phyloP scores from a whole-genome alignment of 805 yeast genomes.

The Wickerhamiella dianesei region DNA sequence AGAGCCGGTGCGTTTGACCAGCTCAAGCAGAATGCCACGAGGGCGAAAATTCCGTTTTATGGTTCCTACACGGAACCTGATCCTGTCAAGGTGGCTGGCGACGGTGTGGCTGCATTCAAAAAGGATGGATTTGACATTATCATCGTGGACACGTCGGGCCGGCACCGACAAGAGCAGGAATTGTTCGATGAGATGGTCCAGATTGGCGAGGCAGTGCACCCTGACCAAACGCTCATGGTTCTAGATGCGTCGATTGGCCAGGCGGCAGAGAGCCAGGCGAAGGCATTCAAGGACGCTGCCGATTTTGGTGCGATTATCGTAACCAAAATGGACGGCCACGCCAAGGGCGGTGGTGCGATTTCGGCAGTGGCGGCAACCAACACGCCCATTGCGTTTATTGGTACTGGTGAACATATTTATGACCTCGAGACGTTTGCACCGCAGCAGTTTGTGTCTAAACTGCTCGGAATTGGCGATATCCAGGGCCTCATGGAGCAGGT shows the following conservation, averaged over 20 bases:
- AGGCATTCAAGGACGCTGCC: constrained; percentile 84
- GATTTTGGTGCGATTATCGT: constrained; percentile 90
- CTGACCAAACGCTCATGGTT: constrained; percentile 96
- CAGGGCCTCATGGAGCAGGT: constrained; percentile 92
- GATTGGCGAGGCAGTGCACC: constrained; percentile 72
- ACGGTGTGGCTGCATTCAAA: constrained; percentile 84
- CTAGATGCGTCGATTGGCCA: constrained; percentile 96
- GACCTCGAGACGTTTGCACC: constrained; percentile 90
- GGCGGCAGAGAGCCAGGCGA: constrained; percentile 91
- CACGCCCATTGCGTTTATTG: constrained; percentile 90
- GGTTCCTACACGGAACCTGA: constrained; percentile 94
- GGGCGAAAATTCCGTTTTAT: constrained; percentile 84
- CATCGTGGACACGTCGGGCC: constrained; percentile 94
- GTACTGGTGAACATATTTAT: constrained; percentile 95
- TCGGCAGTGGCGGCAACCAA: constrained; percentile 96
- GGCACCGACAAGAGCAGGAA: constrained; percentile 90
- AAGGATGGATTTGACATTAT: constrained; percentile 85
- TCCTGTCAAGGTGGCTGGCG: constrained; percentile 81
- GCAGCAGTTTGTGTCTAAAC: constrained; percentile 73
- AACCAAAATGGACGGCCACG: constrained; percentile 97
- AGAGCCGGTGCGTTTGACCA: constrained; percentile 99
- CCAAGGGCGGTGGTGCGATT: constrained; percentile 98
- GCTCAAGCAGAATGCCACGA: constrained; percentile 91
- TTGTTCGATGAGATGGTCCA: constrained; percentile 91
- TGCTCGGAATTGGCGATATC: constrained; percentile 89